These are phyloP conservation scores for Plenodomus biglobosus DNA, from an alignment of 2,329 filamentous ascomycete genomes.

Conservation along the genomic window DNA sequence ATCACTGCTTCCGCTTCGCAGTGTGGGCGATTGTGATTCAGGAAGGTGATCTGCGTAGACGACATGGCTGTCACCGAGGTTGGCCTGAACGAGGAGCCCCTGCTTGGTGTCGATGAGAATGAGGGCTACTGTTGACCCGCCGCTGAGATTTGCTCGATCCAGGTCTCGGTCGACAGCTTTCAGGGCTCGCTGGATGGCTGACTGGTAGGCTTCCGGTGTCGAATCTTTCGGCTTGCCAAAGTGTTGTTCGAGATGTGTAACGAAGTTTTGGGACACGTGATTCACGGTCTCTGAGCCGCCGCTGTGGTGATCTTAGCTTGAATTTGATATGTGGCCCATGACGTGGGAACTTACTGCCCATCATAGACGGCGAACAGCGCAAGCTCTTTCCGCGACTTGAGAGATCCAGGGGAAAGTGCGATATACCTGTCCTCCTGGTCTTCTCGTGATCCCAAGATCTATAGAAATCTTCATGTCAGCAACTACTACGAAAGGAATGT, in stretches of 20 bases:
- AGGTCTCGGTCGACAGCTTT: conserved; percentile 21
- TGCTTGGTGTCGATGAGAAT: conserved; percentile 25
- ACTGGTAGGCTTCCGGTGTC: conserved; percentile 21
- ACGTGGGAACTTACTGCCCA: conserved; percentile 23
- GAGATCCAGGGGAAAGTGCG: conserved; percentile 14
- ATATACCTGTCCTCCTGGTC: conserved; percentile 29
- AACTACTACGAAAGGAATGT: conserved; percentile 9
- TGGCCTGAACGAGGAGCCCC: conserved; percentile 23
- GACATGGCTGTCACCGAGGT: conserved; percentile 28
- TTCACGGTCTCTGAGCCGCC: conserved; percentile 23
- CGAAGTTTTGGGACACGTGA: conserved; percentile 18
- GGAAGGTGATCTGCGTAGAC: conserved; percentile 18
- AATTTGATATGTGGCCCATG: background rate
- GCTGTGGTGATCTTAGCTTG: conserved; percentile 12
- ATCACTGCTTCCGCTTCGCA: conserved; percentile 7
- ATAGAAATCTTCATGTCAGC: conserved; percentile 2
- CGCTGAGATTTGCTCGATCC: conserved; percentile 17
- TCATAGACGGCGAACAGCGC: conserved; percentile 28
- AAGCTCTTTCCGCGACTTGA: conserved; percentile 26
- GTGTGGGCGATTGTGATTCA: conserved; percentile 6
- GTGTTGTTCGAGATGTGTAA: conserved; percentile 23
- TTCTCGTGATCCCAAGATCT: conserved; percentile 25
- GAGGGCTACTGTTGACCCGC: conserved; percentile 28
- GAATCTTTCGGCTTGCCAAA: conserved; percentile 13
- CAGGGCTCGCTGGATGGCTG: conserved; percentile 26